These are phyloP conservation scores for Lichtheimia ramosa DNA, from an alignment of 371 early-diverging fungal species.

Conservation along the genomic window DNA sequence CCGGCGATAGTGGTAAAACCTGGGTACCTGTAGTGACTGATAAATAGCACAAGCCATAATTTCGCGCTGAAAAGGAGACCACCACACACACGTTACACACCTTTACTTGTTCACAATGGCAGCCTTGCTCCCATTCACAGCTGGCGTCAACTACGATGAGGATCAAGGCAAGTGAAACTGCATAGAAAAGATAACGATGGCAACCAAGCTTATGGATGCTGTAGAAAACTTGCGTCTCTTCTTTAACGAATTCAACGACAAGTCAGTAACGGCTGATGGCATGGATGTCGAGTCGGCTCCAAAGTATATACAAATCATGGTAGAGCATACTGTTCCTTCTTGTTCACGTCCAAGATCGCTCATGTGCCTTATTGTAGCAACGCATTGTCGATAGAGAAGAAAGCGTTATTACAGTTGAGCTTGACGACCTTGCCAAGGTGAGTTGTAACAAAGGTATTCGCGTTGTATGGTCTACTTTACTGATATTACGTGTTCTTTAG, in stretches of 20 bases:
- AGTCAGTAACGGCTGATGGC: conserved; percentile 7
- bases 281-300: conserved; percentile 29
- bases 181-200: background rate
- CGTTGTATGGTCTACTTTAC: background rate
- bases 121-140: conserved; percentile 31
- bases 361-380: conserved; percentile 43
- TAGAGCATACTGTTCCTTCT: conserved; percentile 9
- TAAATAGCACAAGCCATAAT: too few relatives aligned
- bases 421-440: conserved; percentile 62
- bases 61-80: too few relatives aligned
- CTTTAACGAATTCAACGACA: conserved; percentile 26
- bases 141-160: conserved; percentile 34
- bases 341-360: background rate
- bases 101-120: conserved; percentile 24
- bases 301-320: conserved; percentile 39
- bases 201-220: background rate
- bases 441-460: conserved; percentile 7
- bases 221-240: conserved; percentile 29
- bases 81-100: too few relatives aligned
- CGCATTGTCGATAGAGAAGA: conserved; percentile 58
- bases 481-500: conserved; percentile 11
- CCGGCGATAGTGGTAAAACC: too few relatives aligned
- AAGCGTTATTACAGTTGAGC: conserved; percentile 54
- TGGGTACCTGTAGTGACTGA: too few relatives aligned
- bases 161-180: conserved; percentile 28